Base-by-base conservation (phyloP, 2,329 filamentous ascomycete genomes). In the Setomelanomma holmii region DNA sequence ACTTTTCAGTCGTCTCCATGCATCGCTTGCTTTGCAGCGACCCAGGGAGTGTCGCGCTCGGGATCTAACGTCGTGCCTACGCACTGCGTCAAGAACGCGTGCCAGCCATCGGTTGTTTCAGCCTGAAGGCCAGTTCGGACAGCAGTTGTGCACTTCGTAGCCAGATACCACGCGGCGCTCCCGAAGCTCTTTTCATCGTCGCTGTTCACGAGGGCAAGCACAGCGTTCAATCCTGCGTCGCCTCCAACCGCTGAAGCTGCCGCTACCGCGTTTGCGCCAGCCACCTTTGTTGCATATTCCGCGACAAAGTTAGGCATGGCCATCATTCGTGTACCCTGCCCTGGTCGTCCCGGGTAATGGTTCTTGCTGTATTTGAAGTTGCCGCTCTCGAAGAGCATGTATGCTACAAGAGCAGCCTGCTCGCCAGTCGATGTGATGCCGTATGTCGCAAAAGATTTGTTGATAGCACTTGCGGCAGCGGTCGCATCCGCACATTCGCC, bases 271-370 rank as follows among this genome's bases (percentile, higher is more conserved):
- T 70, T 62, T 3, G 71, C 66, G 2, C 63, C 65, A 17, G 56
- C 67, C 23, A 87, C 58, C 1, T 69, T 79, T 0, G 77, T 74
- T 4, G 84, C 85, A 59, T 88, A 89, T 61, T 79, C 61, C 1
- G 77, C 56, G 61, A 87, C 85, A 71, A 76, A 86, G 1, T 72
- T 63, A 0, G 83, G 76, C 45, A 78, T 80, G 72, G 88, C 83
- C 86, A 89, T 89, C 67, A 86, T 86, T 4, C 84, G 76, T 0
- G 89, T 92, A 20, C 89, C 89, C 71, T 93, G 88, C 7, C 89
- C 90, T 0, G 87, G 80, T 0, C 76, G 67, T n/a, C 80, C 82
- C 0, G 82, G 82, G 76, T 72, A 82, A 63, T 86, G 78, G 75
- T 92, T 91, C 72, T 80, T 82, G 74, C 88, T 90, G 81, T 84